These are phyloP conservation scores for Verruconis gallopava DNA, from an alignment of 2,329 filamentous ascomycete genomes.

Conservation along the genomic window DNA sequence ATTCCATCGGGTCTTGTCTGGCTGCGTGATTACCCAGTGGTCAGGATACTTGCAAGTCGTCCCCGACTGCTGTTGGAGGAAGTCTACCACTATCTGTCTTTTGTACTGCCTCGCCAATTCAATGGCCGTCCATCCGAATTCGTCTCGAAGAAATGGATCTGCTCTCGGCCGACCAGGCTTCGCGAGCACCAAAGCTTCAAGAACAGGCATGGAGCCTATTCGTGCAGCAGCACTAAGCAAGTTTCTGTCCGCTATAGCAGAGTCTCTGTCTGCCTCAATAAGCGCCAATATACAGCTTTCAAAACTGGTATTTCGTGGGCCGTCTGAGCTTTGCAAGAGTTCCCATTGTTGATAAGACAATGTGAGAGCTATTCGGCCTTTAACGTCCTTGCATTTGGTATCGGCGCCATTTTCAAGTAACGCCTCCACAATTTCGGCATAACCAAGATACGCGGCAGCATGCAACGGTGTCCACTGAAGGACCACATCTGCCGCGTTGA, in stretches of 20 bases:
- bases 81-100: not conserved
- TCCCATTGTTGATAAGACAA: not conserved
- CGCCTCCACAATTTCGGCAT: not conserved
- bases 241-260: not conserved
- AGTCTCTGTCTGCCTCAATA: not conserved
- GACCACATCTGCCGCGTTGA: not conserved
- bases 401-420: not conserved
- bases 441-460: not conserved
- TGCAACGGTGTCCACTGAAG: not conserved
- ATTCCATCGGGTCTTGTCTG: not conserved
- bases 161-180: conserved; percentile 1
- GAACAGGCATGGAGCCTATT: not conserved
- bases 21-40: not conserved
- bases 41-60: not conserved
- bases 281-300: not conserved
- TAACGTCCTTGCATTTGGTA: not conserved
- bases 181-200: not conserved
- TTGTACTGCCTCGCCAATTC: conserved; percentile 2
- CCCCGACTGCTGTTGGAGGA: not conserved
- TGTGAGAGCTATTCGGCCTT: not conserved
- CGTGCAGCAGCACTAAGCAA: not conserved
- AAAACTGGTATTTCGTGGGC: not conserved
- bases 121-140: conserved; percentile 4
- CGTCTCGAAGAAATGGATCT: not conserved
- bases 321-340: not conserved